Evolutionary conservation across 176 grass and related monocot species (phyloP).

Genomic region (Aegilops speltoides): DNA sequence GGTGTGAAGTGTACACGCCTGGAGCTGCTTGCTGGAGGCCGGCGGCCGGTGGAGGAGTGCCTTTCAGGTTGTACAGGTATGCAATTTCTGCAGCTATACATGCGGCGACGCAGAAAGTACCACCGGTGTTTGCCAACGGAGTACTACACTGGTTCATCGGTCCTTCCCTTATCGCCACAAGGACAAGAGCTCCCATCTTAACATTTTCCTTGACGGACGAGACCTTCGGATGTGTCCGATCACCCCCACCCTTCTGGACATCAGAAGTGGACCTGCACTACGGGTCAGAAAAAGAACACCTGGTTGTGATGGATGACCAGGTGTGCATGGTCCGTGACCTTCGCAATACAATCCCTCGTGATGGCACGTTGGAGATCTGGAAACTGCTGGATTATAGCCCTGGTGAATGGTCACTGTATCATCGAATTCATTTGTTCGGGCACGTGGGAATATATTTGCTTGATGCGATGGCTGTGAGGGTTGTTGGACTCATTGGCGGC

Average conservation of each 20-base stretch:
- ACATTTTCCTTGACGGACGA: background rate
- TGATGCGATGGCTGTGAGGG: background rate
- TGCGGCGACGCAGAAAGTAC: background rate
- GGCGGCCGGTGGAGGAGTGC: background rate
- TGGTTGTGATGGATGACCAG: background rate
- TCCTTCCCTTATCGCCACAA: background rate
- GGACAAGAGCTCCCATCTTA: background rate
- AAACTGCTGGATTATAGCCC: background rate
- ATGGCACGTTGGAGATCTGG: background rate
- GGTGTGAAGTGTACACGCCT: background rate
- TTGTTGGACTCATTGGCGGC: background rate
- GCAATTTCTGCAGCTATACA: background rate
- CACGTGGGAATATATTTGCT: background rate
- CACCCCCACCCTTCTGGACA: background rate
- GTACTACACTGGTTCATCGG: background rate
- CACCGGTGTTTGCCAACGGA: background rate
- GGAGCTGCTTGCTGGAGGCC: conserved; percentile 2
- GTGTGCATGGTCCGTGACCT: background rate
- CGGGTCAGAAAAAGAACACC: background rate
- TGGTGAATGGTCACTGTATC: background rate
- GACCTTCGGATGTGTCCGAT: background rate
- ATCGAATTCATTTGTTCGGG: background rate
- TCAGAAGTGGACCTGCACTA: background rate
- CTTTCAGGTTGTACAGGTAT: background rate
- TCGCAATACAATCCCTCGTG: background rate